Evolutionary conservation across 1,139 yeast species (phyloP), one percentile per base, ranked within the genome.

Genomic region (Zygoascus hellenicus): DNA sequence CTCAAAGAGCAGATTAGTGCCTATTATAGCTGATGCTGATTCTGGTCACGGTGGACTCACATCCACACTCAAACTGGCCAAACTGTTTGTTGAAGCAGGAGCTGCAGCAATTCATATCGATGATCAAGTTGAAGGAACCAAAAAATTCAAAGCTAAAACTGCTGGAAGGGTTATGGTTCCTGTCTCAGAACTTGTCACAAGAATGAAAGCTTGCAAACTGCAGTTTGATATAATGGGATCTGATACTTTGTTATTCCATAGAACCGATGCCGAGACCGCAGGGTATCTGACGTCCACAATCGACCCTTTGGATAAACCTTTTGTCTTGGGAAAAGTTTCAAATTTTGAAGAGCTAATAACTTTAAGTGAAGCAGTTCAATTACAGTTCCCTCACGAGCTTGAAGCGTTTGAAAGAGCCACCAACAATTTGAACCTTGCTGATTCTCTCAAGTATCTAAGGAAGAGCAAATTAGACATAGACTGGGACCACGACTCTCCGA

Each of bases 31-130:
- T 4, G 85, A 80, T 58, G 85, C 76, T 9, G 85, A 80, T 53
- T 79, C 81, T 58, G 85, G 85, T 9, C 83, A 78, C 59, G 85
- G 85, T 14, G 83, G 84, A 14, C 65, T 74, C 16, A 77, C 81
- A 1, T 74, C 83, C 0, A 80, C 79, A 14, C 77, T 78, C 80
- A 80, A 80, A 58, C 63, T 77, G 42, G 80, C 83, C 38, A 80
- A 80, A 59, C 59, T 78, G 47, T 80, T 80, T 64, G 83, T 80
- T 16, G 84, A 80, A 59, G 69, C 73, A 15, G 85, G 85, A 17
- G 83, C 83, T 2, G 80, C 83, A 9, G 83, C 78, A 39, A 76
- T 80, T 43, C 85, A 80, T 58, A 63, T 78, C 29, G 85, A 80
- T 54, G 85, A 80, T 60, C 83, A 78, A 59, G 66, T 78, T 38